phyloP scores from a whole-genome alignment of 352 stramenopile genomes.

The Achlya hypogyna region DNA sequence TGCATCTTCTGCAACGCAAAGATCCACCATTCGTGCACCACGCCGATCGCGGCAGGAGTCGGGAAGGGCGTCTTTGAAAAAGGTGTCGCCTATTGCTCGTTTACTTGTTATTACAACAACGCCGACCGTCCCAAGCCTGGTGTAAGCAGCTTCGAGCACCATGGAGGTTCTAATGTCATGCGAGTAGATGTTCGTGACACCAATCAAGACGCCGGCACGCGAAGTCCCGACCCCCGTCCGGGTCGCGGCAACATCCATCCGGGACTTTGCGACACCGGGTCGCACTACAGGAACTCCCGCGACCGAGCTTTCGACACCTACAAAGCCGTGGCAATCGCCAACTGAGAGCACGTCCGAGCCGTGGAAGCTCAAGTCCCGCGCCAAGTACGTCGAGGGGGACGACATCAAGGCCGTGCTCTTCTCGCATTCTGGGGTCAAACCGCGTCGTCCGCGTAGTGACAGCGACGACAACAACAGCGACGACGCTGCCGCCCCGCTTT shows the following conservation, averaged over 20 bases:
- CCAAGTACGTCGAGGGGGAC: constrained; percentile 14
- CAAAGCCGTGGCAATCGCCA: not conserved
- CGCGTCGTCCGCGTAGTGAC: not conserved
- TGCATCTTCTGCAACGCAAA: constrained; percentile 11
- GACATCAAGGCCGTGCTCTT: constrained; percentile 6
- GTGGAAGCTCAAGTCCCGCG: not conserved
- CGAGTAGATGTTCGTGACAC: not conserved
- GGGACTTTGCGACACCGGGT: not conserved
- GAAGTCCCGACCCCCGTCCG: not conserved
- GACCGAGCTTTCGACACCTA: not conserved
- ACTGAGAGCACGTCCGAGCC: constrained; percentile 1
- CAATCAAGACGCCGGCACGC: not conserved
- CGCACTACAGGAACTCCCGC: not conserved
- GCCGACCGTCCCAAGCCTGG: not conserved
- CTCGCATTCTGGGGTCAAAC: constrained; percentile 4
- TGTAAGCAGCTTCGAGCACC: not conserved
- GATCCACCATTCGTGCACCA: constrained; percentile 6
- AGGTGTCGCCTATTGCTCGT: constrained; percentile 5
- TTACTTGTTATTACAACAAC: constrained; percentile 4
- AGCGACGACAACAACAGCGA: not conserved
- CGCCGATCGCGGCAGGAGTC: not conserved
- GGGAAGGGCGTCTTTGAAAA: not conserved
- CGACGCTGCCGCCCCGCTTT: not conserved
- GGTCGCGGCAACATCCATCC: not conserved
- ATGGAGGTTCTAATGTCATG: not conserved